These are phyloP conservation scores for Phytomonas francai DNA, from an alignment of 208 protist genomes.

Conservation along the genomic window DNA sequence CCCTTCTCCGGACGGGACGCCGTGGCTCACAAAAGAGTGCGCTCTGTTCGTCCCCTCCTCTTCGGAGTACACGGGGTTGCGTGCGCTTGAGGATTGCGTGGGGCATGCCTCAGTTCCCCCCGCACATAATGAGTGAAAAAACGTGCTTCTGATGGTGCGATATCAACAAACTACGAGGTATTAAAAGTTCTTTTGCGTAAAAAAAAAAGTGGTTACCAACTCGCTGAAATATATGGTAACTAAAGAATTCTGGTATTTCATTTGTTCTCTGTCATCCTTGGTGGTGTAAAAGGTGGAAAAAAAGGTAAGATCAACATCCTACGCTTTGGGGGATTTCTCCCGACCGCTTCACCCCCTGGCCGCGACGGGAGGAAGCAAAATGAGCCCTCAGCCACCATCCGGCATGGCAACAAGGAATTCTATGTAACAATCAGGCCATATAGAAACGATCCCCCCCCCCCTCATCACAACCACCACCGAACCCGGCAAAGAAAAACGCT, in stretches of 20 bases:
- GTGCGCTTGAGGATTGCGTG: background rate
- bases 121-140: background rate
- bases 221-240: background rate
- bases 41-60: too few relatives aligned
- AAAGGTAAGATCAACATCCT: background rate
- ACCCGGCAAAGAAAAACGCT: too few relatives aligned
- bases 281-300: background rate
- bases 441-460: too few relatives aligned
- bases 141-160: background rate
- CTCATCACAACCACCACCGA: too few relatives aligned
- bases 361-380: too few relatives aligned
- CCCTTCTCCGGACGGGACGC: too few relatives aligned
- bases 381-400: too few relatives aligned
- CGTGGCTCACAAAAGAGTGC: too few relatives aligned
- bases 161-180: background rate
- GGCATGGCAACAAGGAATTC: too few relatives aligned
- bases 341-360: background rate
- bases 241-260: background rate
- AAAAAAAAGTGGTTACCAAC: background rate
- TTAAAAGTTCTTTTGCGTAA: background rate
- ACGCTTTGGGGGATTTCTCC: background rate
- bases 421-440: too few relatives aligned
- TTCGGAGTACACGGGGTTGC: background rate
- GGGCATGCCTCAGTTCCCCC: background rate
- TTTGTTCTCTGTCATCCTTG: background rate